Base-by-base conservation (phyloP, 164 flowering plant genomes). In the Warburgia ugandensis region DNA sequence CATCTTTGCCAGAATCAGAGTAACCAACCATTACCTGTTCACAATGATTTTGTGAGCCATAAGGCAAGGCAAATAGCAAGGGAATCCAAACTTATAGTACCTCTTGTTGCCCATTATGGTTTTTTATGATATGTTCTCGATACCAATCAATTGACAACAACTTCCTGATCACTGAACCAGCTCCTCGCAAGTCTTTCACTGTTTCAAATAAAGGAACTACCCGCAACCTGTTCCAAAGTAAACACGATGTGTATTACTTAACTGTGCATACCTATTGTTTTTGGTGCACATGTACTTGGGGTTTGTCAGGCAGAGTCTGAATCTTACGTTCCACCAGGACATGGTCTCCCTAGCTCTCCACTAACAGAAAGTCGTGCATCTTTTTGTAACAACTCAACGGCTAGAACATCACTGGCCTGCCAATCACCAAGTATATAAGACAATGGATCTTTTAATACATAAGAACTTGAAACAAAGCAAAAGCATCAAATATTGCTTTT, bases 131-230 rank as follows among this genome's bases (percentile, higher is more conserved):
- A 59, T 91, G 96, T 27, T 91, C 79, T 17, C 79, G 56, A 50
- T 86, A 91, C 96, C 96, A 91, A 66, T 91, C 92, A 48, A 86
- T 84, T 25, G 97, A 83, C 39, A 91, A 69, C 48, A 91, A 63
- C 68, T 82, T 84, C 61, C 97, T 70, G 64, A 91, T 83, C 48
- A 81, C 96, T 4, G 84, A 69, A 33, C 97, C 97, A 45, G 97
- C 97, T 64, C 51, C 83, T 71, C 94, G 73, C 74, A 91, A 62
- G 67, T 91, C 97, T 60, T 78, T 78, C 58, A 91, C 94, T 5
- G 97, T 86, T 70, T 91, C 97, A 67, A 91, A 91, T 45, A 86
- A 67, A n/a, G 97, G 97, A 56, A 87, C 97, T 45, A 91, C 97
- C 36, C 96, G 85, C 55, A 90, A 68, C 44, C 62, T 59, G 50